These are phyloP conservation scores for Dacryopinax spathularia DNA, from an alignment of 768 basidiomycete species.

Conservation along the genomic window DNA sequence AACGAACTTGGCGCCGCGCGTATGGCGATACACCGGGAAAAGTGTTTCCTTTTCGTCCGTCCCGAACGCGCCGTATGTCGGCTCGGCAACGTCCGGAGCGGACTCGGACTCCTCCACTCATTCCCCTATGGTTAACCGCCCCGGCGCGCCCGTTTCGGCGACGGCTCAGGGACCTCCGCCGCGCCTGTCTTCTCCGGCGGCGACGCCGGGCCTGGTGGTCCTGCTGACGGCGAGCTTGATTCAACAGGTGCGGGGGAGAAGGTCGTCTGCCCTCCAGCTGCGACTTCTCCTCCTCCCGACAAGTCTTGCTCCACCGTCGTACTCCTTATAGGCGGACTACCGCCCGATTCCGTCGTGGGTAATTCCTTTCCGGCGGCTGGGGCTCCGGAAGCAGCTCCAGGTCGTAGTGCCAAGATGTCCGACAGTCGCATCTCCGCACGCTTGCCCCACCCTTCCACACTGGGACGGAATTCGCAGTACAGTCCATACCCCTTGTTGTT, in stretches of 20 bases:
- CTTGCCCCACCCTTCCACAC: conserved; percentile 71
- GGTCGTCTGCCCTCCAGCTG: background rate
- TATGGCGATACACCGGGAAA: background rate
- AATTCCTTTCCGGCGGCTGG: background rate
- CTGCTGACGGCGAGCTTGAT: background rate
- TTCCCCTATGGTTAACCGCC: background rate
- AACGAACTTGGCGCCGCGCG: background rate
- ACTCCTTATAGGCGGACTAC: background rate
- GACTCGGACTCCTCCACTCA: background rate
- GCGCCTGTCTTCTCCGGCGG: background rate
- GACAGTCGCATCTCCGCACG: conserved; percentile 57
- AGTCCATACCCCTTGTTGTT: conserved; percentile 57
- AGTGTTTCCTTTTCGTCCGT: background rate
- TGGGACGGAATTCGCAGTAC: conserved; percentile 79
- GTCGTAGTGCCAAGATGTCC: conserved; percentile 42
- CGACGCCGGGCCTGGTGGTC: background rate
- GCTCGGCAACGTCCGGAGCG: background rate
- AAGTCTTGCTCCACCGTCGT: background rate
- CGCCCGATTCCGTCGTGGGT: background rate
- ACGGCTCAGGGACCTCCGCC: background rate
- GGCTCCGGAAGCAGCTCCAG: background rate
- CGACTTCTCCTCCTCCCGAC: background rate
- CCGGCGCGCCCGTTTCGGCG: conserved; percentile 1
- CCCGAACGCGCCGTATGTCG: background rate
- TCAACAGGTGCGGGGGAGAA: background rate